Percentiles rank a stretch among this genome's conserved stretches.
Evolutionary conservation across 2,329 filamentous ascomycete species (phyloP).

Genomic region (Lithohypha guttulata): DNA sequence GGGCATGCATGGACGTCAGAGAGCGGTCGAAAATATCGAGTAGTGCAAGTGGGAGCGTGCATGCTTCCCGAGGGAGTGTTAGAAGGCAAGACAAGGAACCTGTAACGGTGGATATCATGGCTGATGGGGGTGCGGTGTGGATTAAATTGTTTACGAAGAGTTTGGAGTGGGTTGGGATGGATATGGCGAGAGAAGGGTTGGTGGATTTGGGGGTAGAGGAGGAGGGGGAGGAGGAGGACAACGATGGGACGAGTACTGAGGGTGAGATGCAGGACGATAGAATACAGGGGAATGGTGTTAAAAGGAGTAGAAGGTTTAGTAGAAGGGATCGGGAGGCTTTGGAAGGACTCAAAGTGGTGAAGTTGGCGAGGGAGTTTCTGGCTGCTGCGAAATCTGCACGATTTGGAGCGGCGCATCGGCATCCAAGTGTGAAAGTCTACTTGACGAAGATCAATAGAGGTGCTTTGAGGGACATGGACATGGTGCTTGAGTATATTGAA

Average conservation of each 20-base stretch:
- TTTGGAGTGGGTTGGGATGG: conserved; percentile 53
- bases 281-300: conserved; percentile 16
- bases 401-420: conserved; percentile 42
- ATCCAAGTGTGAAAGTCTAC: conserved; percentile 50
- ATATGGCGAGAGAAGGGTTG: conserved; percentile 59
- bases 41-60: too few species aligned
- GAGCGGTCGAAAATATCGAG: too few species aligned
- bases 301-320: too few species aligned
- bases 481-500: conserved; percentile 43
- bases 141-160: conserved; percentile 58
- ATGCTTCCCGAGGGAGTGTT: too few species aligned
- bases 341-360: conserved; percentile 49
- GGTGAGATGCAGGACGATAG: conserved; percentile 15
- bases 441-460: conserved; percentile 48
- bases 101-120: conserved; percentile 54
- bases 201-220: conserved; percentile 30
- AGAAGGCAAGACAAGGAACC: conserved; percentile 29
- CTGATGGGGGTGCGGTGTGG: conserved; percentile 54
- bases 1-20: not conserved
- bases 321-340: conserved; percentile 30
- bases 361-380: conserved; percentile 47
- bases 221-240: conserved; percentile 33
- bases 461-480: conserved; percentile 44
- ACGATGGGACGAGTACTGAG: conserved; percentile 25
- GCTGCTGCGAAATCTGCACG: conserved; percentile 45